Conservation (phyloP, 495 filamentous ascomycete genomes). For the Aspergillus panamensis region DNA sequence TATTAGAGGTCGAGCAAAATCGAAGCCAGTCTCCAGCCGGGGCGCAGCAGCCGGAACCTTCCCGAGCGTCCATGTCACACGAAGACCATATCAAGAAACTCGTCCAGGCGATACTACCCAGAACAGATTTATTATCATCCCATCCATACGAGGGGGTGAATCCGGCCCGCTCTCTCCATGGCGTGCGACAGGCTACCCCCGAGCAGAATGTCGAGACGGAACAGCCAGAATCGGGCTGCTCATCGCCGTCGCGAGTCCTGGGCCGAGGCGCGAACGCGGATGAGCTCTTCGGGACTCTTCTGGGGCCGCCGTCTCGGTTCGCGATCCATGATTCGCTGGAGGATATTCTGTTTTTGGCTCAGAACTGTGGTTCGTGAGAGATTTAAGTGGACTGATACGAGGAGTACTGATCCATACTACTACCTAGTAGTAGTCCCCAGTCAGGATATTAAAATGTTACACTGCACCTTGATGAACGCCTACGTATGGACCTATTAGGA, state of each 20-base stretch:
- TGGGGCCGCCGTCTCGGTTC: background rate
- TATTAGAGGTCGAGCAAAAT: background rate
- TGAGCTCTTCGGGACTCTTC: background rate
- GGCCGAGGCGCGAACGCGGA: background rate
- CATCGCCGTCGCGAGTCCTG: background rate
- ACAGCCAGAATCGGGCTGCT: background rate
- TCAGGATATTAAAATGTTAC: no score
- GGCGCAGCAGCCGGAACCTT: background rate
- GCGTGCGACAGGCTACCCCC: background rate
- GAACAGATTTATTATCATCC: no score
- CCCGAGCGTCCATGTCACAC: background rate
- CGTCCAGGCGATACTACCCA: background rate
- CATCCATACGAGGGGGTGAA: background rate
- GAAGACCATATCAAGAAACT: background rate
- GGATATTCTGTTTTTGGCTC: slow-evolving; percentile 5
- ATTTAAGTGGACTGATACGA: no score
- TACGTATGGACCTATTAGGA: no score
- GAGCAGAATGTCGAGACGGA: background rate
- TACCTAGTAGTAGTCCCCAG: no score
- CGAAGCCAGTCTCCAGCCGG: background rate
- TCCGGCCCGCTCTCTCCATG: no score
- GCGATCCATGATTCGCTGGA: slow-evolving; percentile 4
- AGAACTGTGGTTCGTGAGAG: background rate
- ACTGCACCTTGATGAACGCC: no score
- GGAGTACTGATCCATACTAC: no score